Percentiles rank a stretch among this genome's conserved stretches.
Conservation (phyloP, 495 filamentous ascomycete species). For the Penicillium riverlandense region DNA sequence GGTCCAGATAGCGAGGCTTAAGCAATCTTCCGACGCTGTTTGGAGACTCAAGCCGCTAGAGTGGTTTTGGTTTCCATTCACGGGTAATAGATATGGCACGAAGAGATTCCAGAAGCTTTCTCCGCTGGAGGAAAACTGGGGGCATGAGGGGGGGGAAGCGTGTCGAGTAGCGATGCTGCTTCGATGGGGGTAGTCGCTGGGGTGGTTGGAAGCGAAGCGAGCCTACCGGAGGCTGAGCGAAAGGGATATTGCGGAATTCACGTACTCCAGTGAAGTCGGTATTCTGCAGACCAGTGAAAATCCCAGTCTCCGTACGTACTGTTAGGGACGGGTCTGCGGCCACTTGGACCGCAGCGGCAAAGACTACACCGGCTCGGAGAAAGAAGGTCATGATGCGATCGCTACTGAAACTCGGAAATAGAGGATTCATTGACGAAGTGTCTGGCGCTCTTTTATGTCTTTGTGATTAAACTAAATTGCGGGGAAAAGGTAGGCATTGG, state of each 20-base stretch:
- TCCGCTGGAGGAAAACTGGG: not conserved
- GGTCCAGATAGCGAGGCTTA: conserved; percentile 43
- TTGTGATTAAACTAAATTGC: no score
- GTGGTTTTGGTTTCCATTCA: conserved; percentile 3
- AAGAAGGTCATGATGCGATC: no score
- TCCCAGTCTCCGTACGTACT: conserved; percentile 2
- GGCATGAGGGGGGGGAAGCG: conserved; percentile 1
- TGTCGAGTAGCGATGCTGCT: conserved; percentile 1
- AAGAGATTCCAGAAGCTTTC: conserved; percentile 2
- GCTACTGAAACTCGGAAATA: no score
- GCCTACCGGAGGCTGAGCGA: conserved; percentile 1
- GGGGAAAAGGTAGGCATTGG: no score
- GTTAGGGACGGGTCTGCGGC: conserved; percentile 1
- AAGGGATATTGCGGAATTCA: conserved; percentile 3
- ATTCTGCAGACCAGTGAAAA: conserved; percentile 1
- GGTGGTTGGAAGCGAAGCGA: conserved; percentile 3
- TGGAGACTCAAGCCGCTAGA: not conserved
- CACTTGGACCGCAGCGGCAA: no score
- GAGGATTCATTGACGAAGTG: no score
- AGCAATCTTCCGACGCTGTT: conserved; percentile 37
- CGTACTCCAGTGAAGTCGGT: not conserved
- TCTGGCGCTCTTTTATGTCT: no score
- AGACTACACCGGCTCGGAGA: no score
- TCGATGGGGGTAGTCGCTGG: not conserved
- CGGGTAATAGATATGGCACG: not conserved